Base-by-base conservation (phyloP, 2,329 filamentous ascomycete genomes). In the Penicillium sp. region DNA sequence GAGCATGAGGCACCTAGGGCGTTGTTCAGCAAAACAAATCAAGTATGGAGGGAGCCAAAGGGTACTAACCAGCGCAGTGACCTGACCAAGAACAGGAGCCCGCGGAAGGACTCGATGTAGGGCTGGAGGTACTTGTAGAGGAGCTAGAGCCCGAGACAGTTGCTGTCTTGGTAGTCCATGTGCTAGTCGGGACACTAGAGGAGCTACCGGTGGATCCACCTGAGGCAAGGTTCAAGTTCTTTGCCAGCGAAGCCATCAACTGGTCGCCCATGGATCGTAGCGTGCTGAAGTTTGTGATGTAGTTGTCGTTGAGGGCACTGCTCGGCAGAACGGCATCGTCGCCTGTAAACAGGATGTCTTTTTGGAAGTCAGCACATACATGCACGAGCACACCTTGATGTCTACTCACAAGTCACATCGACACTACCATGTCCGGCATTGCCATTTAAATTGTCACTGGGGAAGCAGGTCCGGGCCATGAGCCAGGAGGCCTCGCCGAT, bases 401-500 rank as follows among this genome's bases (percentile, higher is more conserved):
- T 7, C 5, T 20, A 34, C 50, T 32, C 49, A 63, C 59, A 63
- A 3, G 57, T 63, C 4, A 63, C 60, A 44, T 63, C 60, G 3
- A 44, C 39, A n/a, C 25, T 28, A 1, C 16, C 39, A 28, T 63
- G 60, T 10, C 59, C 60, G 11, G 18, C 44, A 19, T 50, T 55
- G 4, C 60, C 60, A 16, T 53, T 54, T 23, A 63, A 30, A 14
- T 51, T 35, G 4, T 61, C 58, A 10, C 53, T 41, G 2, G 59
- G 59, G 42, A 63, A 63, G 13, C 60, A 63, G 2, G 58, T 59
- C 2, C 58, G 55, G 7, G 60, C 59, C 56, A 63, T 58, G n/a
- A 63, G 28, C 60, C 60, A 63, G 2, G 60, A 63, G 6, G 58
- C 60, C 32, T 63, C 60, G 4, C 60, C 60, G 7, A 57, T 62